Conservation (phyloP, 169 alveolate species). For the Plasmodium ovale region DNA sequence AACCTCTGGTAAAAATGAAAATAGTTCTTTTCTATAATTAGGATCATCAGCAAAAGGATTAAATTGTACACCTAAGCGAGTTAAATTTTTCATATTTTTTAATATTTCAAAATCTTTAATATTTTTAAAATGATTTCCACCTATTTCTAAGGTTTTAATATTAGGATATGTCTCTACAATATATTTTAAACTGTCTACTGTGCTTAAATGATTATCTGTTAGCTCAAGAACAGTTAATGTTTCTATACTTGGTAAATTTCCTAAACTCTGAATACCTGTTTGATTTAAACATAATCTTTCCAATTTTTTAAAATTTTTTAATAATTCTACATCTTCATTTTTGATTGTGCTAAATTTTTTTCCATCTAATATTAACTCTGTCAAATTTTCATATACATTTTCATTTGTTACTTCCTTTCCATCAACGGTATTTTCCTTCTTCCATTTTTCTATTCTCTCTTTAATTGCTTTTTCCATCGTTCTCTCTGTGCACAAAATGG, state of each 20-base stretch:
- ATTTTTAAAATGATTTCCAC: slow-evolving; percentile 90
- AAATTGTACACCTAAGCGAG: slow-evolving; percentile 88
- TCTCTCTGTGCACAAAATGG: too few species aligned
- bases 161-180: slow-evolving; percentile 87
- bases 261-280: slow-evolving; percentile 89
- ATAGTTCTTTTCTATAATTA: slow-evolving; percentile 88
- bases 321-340: slow-evolving; percentile 85
- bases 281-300: slow-evolving; percentile 90
- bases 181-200: slow-evolving; percentile 83
- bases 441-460: slow-evolving; percentile 77
- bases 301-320: slow-evolving; percentile 84
- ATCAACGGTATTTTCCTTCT: slow-evolving; percentile 78
- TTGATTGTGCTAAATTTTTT: slow-evolving; percentile 82
- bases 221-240: slow-evolving; percentile 88
- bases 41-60: slow-evolving; percentile 89
- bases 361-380: slow-evolving; percentile 91
- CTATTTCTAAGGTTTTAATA: slow-evolving; percentile 89
- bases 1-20: slow-evolving; percentile 87
- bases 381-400: slow-evolving; percentile 79
- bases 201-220: slow-evolving; percentile 91
- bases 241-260: slow-evolving; percentile 87
- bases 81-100: slow-evolving; percentile 42
- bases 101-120: slow-evolving; percentile 84
- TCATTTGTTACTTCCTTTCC: slow-evolving; percentile 80
- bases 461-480: slow-evolving; percentile 83